A percentile compares a stretch with the other conserved stretches of the same genome.
Conservation (phyloP, 179 eudicot species). For the Sideroxylon spinosum region DNA sequence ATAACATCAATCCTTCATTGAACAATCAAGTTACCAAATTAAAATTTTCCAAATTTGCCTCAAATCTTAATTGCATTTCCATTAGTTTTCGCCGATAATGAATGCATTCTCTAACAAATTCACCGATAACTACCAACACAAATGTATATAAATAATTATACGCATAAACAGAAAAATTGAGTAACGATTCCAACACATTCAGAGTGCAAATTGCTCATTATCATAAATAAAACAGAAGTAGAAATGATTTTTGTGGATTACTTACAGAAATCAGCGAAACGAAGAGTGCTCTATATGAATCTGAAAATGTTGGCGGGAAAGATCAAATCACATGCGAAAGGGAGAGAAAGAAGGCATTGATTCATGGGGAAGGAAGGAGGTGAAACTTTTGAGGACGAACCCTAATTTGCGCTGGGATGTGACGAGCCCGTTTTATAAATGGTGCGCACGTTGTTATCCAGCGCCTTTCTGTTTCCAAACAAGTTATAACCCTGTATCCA, state of each 20-base stretch:
- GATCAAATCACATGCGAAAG: neutral
- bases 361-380: neutral
- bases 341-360: neutral
- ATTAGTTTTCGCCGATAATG: neutral
- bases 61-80: neutral
- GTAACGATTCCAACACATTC: neutral
- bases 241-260: neutral
- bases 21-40: neutral
- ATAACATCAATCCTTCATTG: neutral
- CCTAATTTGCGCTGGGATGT: slow-evolving; percentile 41
- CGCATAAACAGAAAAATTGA: neutral
- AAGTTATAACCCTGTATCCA: neutral
- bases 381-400: slow-evolving; percentile 15
- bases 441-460: slow-evolving; percentile 31
- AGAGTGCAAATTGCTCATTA: neutral
- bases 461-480: slow-evolving; percentile 27
- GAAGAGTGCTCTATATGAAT: neutral
- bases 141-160: neutral
- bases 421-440: slow-evolving; percentile 18
- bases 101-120: neutral
- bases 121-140: neutral
- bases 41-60: neutral
- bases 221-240: neutral
- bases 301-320: slow-evolving; percentile 11
- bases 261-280: slow-evolving; percentile 14